Base-by-base conservation (phyloP, 2,329 filamentous ascomycete genomes). In the Tolypocladium endophyticum region DNA sequence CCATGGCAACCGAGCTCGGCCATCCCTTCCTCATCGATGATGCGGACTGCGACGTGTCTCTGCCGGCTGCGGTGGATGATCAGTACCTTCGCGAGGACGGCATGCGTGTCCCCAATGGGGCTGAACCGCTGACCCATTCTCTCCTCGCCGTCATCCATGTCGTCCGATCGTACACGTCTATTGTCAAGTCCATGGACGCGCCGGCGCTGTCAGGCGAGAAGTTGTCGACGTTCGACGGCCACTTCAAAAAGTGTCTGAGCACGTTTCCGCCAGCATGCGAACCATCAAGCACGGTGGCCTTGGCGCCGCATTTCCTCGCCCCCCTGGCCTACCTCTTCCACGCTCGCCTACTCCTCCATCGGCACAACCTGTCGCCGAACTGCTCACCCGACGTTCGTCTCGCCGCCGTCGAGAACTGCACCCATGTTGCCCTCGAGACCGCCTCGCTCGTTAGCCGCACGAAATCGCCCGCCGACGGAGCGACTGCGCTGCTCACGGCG, bases 21-120 rank as follows among this genome's bases (percentile, higher is more conserved):
- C 86, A 88, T 57, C 91, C 93, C 0, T 83, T 89, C 59, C 75
- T 92, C 64, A 96, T 97, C 68, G 82, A 92, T 68, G 93, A 97
- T 67, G 82, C 85, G 38, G 93, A 97, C 72, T 96, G 91, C 76
- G 90, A 97, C 65, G 87, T 92, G 8, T 80, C 84, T 28, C 82
- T 96, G 33, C 93, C 93, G 0, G 87, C 87, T 30, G 83, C 88
- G 0, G 82, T 92, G 30, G 90, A 96, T 71, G 92, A 97, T 66
- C 87, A 90, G 66, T 87, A 85, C 68, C 85, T 92, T 55, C 81
- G 83, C 66, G 72, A 87, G 70, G 77, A 79, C 52, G 82, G 81
- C 14, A 80, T 81, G 65, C 70, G 79, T 53, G 77, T 79, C 43
- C 81, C 77, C 45, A 82, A 74, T 59, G 81, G 76, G 59, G 77